Evolutionary conservation across 2,329 filamentous ascomycete species (phyloP), one percentile per base, ranked within the genome.

Genomic region (Neodidymelliopsis sp.): DNA sequence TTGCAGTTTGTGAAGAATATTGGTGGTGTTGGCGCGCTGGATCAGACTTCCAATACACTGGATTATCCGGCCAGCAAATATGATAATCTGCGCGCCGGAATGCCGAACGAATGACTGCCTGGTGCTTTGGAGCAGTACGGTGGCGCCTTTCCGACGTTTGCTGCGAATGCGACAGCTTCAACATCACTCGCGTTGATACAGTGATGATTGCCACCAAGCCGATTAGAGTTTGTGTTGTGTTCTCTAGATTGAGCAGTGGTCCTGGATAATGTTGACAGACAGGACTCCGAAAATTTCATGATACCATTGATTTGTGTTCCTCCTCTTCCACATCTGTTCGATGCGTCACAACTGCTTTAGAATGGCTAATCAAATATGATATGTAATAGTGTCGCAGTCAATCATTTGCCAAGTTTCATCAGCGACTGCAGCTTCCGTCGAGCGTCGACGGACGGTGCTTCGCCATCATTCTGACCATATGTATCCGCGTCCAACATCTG

Each of bases 21-120:
- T 9, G 86, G 85, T 13, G 84, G 85, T 0, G 67, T 73, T 0
- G 58, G 59, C 4, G 71, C 62, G 1, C 72, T 90, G 24, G 77
- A 84, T 53, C 74, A 74, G 63, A 75, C 72, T 39, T 61, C 77
- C 13, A 90, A 90, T 58, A 83, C 84, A 59, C 66, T 90, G 27
- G 73, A 75, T 28, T 90, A 85, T 65, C 87, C 87, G 4, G 72
- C 80, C 38, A 84, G 79, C 35, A 88, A 87, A 74, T 91, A 89
- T 60, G 86, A 89, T 40, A 91, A 91, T 64, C 58, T 91, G 46
- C 51, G 54, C 9, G 51, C 34, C 13, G 58, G 57, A 8, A 57
- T 67, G 8, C 60, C 60, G 3, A 60, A 59, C 16, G 60, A 62
- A 40, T 46, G 37, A 42, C 31, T 42, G 1, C 10, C 12, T 11